Evolutionary conservation across 129 eudicot species (phyloP).

Genomic region (Tagetes patula): DNA sequence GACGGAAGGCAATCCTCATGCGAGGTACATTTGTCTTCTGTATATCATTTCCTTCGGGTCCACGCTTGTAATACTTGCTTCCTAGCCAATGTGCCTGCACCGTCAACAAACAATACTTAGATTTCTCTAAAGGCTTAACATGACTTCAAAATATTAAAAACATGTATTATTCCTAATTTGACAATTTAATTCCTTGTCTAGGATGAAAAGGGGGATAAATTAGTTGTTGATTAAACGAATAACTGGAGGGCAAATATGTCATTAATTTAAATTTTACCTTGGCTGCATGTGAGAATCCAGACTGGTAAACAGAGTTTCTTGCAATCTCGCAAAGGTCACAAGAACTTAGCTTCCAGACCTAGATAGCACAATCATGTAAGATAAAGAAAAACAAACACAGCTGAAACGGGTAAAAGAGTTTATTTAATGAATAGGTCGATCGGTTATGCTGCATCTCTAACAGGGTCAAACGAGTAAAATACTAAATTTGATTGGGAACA

Average conservation of each 20-base stretch:
- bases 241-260: not conserved
- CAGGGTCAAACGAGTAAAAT: not conserved
- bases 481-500: not conserved
- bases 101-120: not conserved
- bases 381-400: not conserved
- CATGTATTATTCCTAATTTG: not conserved
- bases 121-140: not conserved
- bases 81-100: constrained; percentile 90
- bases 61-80: constrained; percentile 57
- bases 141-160: not conserved
- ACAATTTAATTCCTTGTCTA: not conserved
- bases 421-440: not conserved
- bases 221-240: not conserved
- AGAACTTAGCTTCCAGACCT: constrained; percentile 99
- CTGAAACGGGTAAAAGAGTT: too few species aligned
- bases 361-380: constrained; percentile 11
- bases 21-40: constrained; percentile 89
- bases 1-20: constrained; percentile 73
- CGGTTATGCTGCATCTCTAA: not conserved
- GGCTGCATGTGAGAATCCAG: constrained; percentile 87
- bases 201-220: not conserved
- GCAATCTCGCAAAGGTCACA: constrained; percentile 98
- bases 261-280: constrained; percentile 47
- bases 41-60: constrained; percentile 87
- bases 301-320: constrained; percentile 90